phyloP scores from a whole-genome alignment of 169 alveolate genomes.

The Cryptosporidium sp. region DNA sequence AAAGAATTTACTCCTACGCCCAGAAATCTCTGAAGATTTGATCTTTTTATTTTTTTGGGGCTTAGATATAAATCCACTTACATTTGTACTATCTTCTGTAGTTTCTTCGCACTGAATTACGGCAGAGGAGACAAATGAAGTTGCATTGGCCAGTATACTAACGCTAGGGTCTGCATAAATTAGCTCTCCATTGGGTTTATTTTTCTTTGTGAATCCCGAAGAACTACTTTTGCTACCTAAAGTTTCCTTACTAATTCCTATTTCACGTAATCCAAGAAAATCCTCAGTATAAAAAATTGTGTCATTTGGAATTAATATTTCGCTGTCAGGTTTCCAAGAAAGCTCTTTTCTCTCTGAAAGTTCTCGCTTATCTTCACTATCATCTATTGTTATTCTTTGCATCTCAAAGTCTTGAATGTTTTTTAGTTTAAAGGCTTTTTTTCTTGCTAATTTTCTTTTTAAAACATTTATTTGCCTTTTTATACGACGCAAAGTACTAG shows the following conservation, averaged over 20 bases:
- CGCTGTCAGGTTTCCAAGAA: neutral
- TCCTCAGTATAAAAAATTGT: neutral
- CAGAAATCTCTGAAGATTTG: neutral
- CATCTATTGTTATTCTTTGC: constrained; percentile 29
- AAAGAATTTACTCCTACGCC: neutral
- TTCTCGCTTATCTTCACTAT: constrained; percentile 1
- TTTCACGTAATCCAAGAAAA: neutral
- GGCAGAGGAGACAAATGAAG: constrained; percentile 28
- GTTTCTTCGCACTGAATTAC: constrained; percentile 2
- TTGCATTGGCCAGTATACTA: constrained; percentile 33
- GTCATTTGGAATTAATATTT: neutral
- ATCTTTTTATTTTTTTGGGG: neutral
- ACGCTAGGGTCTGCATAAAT: constrained; percentile 64
- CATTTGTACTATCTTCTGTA: neutral
- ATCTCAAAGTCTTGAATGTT: neutral
- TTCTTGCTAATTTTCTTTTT: constrained; percentile 20
- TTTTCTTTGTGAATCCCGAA: neutral
- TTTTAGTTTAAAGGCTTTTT: neutral
- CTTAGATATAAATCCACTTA: neutral
- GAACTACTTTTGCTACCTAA: neutral
- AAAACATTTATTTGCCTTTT: constrained; percentile 12
- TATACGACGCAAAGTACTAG: constrained; percentile 18
- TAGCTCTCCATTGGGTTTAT: neutral
- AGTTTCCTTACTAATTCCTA: neutral
- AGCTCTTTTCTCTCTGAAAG: constrained; percentile 5